These are phyloP conservation scores for Nannochloris sp. DNA, from an alignment of 139 green algal species.

Conservation along the genomic window DNA sequence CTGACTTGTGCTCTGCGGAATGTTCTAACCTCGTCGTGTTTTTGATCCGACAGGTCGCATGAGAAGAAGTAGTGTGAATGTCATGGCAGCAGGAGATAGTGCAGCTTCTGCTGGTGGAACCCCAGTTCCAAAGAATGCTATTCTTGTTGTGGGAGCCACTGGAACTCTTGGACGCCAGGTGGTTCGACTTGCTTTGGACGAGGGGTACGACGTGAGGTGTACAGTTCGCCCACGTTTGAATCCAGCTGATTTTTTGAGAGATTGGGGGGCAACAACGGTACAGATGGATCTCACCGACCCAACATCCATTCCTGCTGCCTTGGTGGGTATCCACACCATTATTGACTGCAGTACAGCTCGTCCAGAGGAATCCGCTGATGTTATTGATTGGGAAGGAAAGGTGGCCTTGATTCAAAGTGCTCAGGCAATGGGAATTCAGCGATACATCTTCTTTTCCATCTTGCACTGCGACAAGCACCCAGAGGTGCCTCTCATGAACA, in stretches of 20 bases:
- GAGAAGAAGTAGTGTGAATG: neutral
- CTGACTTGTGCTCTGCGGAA: too few relatives aligned
- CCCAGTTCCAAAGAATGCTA: constrained; percentile 68
- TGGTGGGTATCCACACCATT: constrained; percentile 92
- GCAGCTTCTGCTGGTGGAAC: constrained; percentile 37
- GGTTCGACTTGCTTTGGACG: constrained; percentile 88
- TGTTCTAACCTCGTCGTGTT: too few relatives aligned
- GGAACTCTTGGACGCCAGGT: constrained; percentile 95
- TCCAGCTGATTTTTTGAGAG: constrained; percentile 94
- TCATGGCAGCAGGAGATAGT: neutral
- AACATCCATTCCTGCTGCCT: constrained; percentile 80
- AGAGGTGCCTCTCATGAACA: constrained; percentile 88
- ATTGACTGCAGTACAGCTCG: constrained; percentile 95
- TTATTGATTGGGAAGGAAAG: constrained; percentile 96
- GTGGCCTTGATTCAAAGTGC: constrained; percentile 92
- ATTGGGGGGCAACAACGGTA: constrained; percentile 95
- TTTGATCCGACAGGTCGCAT: too few relatives aligned
- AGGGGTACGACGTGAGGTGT: constrained; percentile 97
- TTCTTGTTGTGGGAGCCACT: constrained; percentile 93
- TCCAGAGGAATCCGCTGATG: constrained; percentile 85
- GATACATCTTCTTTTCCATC: constrained; percentile 98
- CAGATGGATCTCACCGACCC: constrained; percentile 88
- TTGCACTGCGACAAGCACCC: constrained; percentile 90
- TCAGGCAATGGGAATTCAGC: constrained; percentile 94
- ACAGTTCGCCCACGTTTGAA: constrained; percentile 83